Conservation (phyloP, 1,139 yeast species). For the Debaryomyces sp. region DNA sequence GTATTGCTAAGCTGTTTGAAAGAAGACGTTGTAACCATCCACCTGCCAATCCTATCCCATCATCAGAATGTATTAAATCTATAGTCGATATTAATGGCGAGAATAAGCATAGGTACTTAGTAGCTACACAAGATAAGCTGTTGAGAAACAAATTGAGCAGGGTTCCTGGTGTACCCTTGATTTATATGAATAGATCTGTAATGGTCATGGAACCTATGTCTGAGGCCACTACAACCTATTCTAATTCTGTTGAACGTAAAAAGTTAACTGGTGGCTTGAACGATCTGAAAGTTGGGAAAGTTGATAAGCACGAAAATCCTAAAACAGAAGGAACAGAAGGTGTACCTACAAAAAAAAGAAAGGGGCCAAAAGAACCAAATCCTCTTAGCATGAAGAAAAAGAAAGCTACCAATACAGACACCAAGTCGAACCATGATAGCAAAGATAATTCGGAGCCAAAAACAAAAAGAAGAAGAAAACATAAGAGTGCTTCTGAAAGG, state of each 20-base stretch:
- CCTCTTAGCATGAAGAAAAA: slow-evolving; percentile 80
- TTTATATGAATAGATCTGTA: slow-evolving; percentile 86
- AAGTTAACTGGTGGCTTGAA: slow-evolving; percentile 82
- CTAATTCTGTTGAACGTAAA: slow-evolving; percentile 56
- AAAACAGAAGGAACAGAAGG: slow-evolving; percentile 23
- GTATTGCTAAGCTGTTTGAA: slow-evolving; percentile 78
- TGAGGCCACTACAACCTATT: slow-evolving; percentile 61
- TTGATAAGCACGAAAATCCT: slow-evolving; percentile 23
- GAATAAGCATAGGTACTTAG: slow-evolving; percentile 87
- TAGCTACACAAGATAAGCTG: slow-evolving; percentile 78
- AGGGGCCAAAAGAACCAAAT: slow-evolving; percentile 79
- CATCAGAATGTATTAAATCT: slow-evolving; percentile 75
- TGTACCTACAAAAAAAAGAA: slow-evolving; percentile 50
- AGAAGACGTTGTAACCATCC: slow-evolving; percentile 67
- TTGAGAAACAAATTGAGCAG: slow-evolving; percentile 68
- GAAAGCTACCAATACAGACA: slow-evolving; percentile 32
- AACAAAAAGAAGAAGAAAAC: slow-evolving; percentile 45
- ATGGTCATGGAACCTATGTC: slow-evolving; percentile 96
- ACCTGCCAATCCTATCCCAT: slow-evolving; percentile 62
- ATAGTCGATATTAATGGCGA: slow-evolving; percentile 71
- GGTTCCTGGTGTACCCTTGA: slow-evolving; percentile 87
- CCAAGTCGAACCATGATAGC: slow-evolving; percentile 10
- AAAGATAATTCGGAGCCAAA: slow-evolving; percentile 14
- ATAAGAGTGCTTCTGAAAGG: slow-evolving; percentile 10
- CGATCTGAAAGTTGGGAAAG: slow-evolving; percentile 42